Percentiles rank a stretch among this genome's conserved stretches.
Conservation (phyloP, 2,329 filamentous ascomycete species). For the Fusarium metavorans region DNA sequence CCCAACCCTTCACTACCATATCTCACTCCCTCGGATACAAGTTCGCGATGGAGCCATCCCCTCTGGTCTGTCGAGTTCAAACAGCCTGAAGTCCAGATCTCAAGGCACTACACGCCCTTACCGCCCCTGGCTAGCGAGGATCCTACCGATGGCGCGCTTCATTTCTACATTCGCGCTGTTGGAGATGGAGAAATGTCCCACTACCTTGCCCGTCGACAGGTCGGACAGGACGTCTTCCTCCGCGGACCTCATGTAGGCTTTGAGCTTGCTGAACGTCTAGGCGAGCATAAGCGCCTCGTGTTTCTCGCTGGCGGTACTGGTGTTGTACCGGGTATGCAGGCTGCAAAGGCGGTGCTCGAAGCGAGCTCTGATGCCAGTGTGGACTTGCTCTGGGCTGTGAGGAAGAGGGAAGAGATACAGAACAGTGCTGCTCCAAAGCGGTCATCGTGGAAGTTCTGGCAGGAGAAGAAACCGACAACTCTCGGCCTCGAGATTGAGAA, state of each 20-base stretch:
- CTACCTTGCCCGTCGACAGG: conserved; percentile 76
- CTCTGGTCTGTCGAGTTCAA: conserved; percentile 94
- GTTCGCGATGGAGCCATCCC: conserved; percentile 58
- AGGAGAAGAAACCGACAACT: conserved; percentile 29
- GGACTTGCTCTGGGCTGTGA: conserved; percentile 85
- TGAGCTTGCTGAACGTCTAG: conserved; percentile 54
- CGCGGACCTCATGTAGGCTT: conserved; percentile 84
- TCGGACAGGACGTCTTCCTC: conserved; percentile 76
- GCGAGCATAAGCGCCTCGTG: conserved; percentile 63
- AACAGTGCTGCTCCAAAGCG: conserved; percentile 11
- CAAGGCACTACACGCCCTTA: conserved; percentile 89
- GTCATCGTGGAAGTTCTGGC: conserved; percentile 45
- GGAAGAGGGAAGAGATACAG: conserved; percentile 66
- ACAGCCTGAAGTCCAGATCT: conserved; percentile 94
- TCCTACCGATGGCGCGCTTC: conserved; percentile 60
- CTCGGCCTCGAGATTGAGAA: conserved; percentile 36
- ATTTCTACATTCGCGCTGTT: conserved; percentile 84
- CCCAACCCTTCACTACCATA: conserved; percentile 46
- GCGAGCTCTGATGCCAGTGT: conserved; percentile 56
- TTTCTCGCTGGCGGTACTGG: conserved; percentile 95
- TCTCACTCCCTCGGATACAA: conserved; percentile 23
- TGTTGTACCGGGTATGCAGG: conserved; percentile 89
- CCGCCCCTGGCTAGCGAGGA: conserved; percentile 61
- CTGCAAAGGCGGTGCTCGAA: conserved; percentile 72
- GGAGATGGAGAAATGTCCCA: conserved; percentile 85